Base-by-base conservation (phyloP, 2,329 filamentous ascomycete genomes). In the Calonectria pseudoreteaudii region DNA sequence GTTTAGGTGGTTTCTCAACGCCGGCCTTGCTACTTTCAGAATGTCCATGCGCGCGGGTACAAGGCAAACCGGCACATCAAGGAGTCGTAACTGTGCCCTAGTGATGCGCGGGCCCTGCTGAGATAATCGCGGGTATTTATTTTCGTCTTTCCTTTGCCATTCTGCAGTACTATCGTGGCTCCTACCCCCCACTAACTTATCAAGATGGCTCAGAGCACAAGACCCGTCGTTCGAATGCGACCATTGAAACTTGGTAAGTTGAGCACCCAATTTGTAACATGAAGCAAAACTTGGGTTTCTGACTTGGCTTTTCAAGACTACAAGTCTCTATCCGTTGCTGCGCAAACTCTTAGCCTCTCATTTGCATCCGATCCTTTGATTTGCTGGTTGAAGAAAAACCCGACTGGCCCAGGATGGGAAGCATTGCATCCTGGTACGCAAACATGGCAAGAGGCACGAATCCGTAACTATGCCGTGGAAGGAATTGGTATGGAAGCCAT, bases 281-380 rank as follows among this genome's bases (percentile, higher is more conserved):
- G 16, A 4, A 4, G 14, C 18, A n/a, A 31, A 30, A 53, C 20
- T 20, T 30, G 20, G 23, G 47, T 13, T 34, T 47, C 38, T 53
- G 14, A 31, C 23, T 13, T 18, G n/a, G n/a, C 30, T 8, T 31
- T 11, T 11, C 8, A 36, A 71, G 69, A 58, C 26, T 58, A 30
- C 49, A 71, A 71, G 30, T 60, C 62, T 2, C 30, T 71, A 6
- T 38, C 60, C 18, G 52, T n/a, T 41, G 58, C 72, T 5, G 72
- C 72, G 6, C 14, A 66, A 30, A 74, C 66, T 10, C 26, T 74
- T 11, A 74, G 72, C 23, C 72, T 74, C 36, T 72, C 72, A 11
- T 74, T 74, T 49, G 58, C 72, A 9, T 47, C 58, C 2, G 72
- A 74, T 20, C 70, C 72, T 49, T 31, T 74, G 9, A 74, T 72